phyloP scores from a whole-genome alignment of 2,329 filamentous ascomycete species.

The Venturia carpophila region DNA sequence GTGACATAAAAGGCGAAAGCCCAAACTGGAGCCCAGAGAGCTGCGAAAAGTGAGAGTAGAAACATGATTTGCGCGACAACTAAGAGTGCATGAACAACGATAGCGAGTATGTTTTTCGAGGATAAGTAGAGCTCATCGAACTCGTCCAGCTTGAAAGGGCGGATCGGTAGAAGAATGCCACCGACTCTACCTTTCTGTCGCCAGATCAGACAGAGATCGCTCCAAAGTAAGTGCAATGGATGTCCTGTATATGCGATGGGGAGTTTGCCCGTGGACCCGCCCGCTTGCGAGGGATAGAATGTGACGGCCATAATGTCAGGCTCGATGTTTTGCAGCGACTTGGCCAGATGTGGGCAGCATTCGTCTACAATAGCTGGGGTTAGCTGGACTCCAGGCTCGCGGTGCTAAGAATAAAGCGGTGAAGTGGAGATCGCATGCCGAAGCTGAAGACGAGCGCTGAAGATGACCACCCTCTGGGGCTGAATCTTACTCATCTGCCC shows the following conservation, averaged over 20 bases:
- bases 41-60: constrained; percentile 49
- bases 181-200: constrained; percentile 20
- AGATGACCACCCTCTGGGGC: background rate
- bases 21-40: constrained; percentile 34
- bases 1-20: constrained; percentile 26
- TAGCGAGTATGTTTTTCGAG: constrained; percentile 47
- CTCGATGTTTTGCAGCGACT: background rate
- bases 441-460: background rate
- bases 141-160: constrained; percentile 16
- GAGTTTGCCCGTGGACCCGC: background rate
- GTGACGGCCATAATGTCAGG: constrained; percentile 4
- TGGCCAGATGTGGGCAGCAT: background rate
- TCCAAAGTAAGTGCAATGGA: constrained; percentile 23
- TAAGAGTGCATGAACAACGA: constrained; percentile 54
- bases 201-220: constrained; percentile 24
- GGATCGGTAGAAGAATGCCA: constrained; percentile 20
- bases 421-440: background rate
- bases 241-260: constrained; percentile 26
- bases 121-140: constrained; percentile 56
- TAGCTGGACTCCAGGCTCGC: background rate
- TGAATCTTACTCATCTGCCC: background rate
- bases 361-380: background rate
- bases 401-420: background rate
- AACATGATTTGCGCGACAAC: constrained; percentile 53
- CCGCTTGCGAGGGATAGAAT: constrained; percentile 13